Evolutionary conservation across 495 filamentous ascomycete genomes (phyloP).

Genomic region (Podospora pseudopauciseta): DNA sequence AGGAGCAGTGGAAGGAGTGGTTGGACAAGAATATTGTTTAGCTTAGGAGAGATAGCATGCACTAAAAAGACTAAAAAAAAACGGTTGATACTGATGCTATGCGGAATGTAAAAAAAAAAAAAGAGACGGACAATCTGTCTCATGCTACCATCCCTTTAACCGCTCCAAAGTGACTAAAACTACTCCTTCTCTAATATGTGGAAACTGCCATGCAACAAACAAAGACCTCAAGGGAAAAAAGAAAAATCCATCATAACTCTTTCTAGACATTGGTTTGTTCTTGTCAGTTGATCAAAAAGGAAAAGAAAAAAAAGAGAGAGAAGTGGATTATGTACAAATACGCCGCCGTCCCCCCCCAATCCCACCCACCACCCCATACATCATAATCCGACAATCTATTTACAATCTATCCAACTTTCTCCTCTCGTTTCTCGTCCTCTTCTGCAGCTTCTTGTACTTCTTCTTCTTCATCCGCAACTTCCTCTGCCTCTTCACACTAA

Average conservation of each 20-base stretch:
- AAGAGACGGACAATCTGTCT: neutral
- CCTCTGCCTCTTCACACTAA: slow-evolving; percentile 84
- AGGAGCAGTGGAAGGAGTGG: slow-evolving; percentile 82
- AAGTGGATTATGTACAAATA: neutral
- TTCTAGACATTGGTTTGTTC: neutral
- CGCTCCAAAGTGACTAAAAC: neutral
- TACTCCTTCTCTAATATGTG: neutral
- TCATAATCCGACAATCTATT: slow-evolving; percentile 14
- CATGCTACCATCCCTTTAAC: neutral
- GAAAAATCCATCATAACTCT: neutral
- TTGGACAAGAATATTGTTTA: slow-evolving; percentile 70
- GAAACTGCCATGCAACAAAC: neutral
- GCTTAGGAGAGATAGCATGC: no score
- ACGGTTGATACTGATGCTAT: no score
- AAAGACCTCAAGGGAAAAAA: neutral
- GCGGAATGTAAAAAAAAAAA: neutral
- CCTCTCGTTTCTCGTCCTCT: slow-evolving; percentile 81
- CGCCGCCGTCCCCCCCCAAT: neutral
- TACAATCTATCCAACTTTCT: slow-evolving; percentile 72
- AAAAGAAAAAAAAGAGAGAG: neutral
- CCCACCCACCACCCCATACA: neutral
- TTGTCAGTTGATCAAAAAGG: neutral
- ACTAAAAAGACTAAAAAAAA: no score
- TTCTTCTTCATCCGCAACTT: slow-evolving; percentile 99
- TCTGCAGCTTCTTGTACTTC: slow-evolving; percentile 99